These are phyloP conservation scores for Dictyostelium brefeldianum DNA, from an alignment of 78 protist genomes.

Conservation along the genomic window DNA sequence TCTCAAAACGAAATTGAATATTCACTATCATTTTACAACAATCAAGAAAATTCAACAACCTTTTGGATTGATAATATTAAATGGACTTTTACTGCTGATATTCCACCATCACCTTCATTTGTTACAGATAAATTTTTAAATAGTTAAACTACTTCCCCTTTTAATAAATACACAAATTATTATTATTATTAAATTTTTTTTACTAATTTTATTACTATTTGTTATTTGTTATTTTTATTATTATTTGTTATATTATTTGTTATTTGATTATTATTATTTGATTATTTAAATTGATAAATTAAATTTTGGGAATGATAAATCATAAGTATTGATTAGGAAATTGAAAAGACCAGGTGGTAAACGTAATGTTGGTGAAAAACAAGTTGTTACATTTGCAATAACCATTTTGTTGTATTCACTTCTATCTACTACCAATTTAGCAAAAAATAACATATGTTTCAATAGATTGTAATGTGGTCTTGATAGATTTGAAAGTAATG, in stretches of 20 bases:
- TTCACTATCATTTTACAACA: background rate
- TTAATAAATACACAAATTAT: too few species aligned
- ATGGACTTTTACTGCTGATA: background rate
- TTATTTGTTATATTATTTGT: background rate
- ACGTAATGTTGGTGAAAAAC: slow-evolving; percentile 59
- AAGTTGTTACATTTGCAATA: slow-evolving; percentile 72
- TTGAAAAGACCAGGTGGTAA: slow-evolving; percentile 62
- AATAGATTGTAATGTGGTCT: slow-evolving; percentile 38
- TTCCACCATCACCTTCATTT: background rate
- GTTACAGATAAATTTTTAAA: background rate
- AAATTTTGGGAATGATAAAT: slow-evolving; percentile 31
- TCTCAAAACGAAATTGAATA: slow-evolving; percentile 5
- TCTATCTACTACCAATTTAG: slow-evolving; percentile 48
- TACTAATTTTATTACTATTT: background rate
- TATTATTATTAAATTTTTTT: background rate
- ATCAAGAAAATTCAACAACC: background rate
- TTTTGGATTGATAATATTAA: slow-evolving; percentile 32
- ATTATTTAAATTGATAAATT: background rate
- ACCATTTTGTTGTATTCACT: slow-evolving; percentile 71
- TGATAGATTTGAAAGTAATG: slow-evolving; percentile 21
- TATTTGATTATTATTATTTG: background rate
- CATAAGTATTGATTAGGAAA: slow-evolving; percentile 51
- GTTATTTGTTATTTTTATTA: background rate
- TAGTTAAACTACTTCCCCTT: too few species aligned
- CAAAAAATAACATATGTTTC: slow-evolving; percentile 69